phyloP scores from a whole-genome alignment of 2,329 filamentous ascomycete genomes.

The Septoria petroselini region DNA sequence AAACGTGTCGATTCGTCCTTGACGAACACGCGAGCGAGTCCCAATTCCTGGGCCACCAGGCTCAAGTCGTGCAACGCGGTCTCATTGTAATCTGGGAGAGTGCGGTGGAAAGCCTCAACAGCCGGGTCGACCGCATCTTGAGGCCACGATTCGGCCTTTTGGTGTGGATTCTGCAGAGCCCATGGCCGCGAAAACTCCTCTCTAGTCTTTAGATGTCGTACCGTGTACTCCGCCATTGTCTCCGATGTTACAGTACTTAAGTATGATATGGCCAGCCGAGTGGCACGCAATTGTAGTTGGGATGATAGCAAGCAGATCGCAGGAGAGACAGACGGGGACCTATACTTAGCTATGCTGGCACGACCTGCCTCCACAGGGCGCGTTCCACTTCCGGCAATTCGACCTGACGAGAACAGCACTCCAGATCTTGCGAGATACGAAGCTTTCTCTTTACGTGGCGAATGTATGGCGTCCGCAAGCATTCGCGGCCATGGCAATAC shows the following conservation, averaged over 20 bases:
- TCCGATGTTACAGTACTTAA: not conserved
- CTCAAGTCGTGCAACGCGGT: conserved; percentile 57
- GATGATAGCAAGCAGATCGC: too few species aligned
- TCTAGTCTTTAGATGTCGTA: conserved; percentile 23
- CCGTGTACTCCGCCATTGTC: conserved; percentile 25
- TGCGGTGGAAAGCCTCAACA: conserved; percentile 53
- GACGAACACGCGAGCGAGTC: conserved; percentile 57
- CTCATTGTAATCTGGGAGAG: conserved; percentile 55
- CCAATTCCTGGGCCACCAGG: conserved; percentile 56
- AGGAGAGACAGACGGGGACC: too few species aligned
- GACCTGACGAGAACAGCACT: not conserved
- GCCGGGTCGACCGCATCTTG: conserved; percentile 17
- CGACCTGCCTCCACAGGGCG: conserved; percentile 13
- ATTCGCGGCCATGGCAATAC: too few species aligned
- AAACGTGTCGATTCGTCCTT: conserved; percentile 71
- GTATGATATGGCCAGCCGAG: too few species aligned
- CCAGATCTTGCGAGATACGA: too few species aligned
- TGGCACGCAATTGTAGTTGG: too few species aligned
- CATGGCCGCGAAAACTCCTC: conserved; percentile 17
- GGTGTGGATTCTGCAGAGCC: conserved; percentile 25
- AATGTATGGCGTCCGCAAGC: too few species aligned
- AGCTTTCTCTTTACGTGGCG: too few species aligned
- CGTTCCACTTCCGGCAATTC: not conserved
- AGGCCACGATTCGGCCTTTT: not conserved
- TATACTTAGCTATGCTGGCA: conserved; percentile 1